Base-by-base conservation (phyloP, 2,329 filamentous ascomycete species). In the Hypoxylon sp. region DNA sequence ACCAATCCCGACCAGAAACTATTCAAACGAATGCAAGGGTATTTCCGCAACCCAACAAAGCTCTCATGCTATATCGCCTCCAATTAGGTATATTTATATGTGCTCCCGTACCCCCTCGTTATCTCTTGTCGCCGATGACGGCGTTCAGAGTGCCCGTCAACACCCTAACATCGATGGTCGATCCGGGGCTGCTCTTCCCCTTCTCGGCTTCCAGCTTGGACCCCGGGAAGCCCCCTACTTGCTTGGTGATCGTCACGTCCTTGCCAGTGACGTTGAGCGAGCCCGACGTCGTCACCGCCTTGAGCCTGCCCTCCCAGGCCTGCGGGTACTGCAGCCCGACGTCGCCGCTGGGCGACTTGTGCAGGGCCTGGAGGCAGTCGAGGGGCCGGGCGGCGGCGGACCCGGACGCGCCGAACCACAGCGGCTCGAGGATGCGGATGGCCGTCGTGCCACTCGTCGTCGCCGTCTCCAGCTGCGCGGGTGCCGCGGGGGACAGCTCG, bases 251-350 rank as follows among this genome's bases (percentile, higher is more conserved):
- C 48, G 71, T 60, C 10, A 85, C 73, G 13, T 74, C 81, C 35
- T 77, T 72, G 11, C 83, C 83, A 17, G 48, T 58, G 6, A 79
- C 70, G 1, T 56, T 49, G 24, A 83, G 69, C 8, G 52, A 61
- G 2, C 81, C 81, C 20, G 75, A 75, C 13, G 79, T 69, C 15
- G 75, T 74, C 55, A 73, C 53, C 10, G 78, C 75, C 8, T 59
- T 59, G 27, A 84, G 69, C 17, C 63, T 61, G 11, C 83, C 83
- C 60, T 79, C 77, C 83, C 83, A 85, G 2, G 75, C 71, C 18
- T 65, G 66, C 0, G 83, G 82, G 62, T 83, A 84, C 13, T 47
- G 58, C 18, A 84, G 70, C 11, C 64, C 66, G 43, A 83, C 63
- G 26, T 66, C 45, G 5, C 80, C 81, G 50, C 78, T 81, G 8